A percentile compares a stretch with the other conserved stretches of the same genome.
phyloP scores from a whole-genome alignment of 768 basidiomycete genomes.

The Cyathus striatus region DNA sequence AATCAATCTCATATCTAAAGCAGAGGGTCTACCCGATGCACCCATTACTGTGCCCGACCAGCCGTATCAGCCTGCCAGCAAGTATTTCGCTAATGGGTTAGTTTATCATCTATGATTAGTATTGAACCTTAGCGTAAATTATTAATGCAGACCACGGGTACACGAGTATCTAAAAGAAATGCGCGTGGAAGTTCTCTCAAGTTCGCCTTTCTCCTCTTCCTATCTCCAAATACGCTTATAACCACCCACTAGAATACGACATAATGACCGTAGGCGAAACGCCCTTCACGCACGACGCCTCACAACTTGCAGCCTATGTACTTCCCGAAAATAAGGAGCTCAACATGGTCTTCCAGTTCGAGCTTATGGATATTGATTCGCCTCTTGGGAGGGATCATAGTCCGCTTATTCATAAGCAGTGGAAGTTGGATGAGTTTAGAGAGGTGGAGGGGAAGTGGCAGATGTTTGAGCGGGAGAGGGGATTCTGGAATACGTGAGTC shows the following conservation, averaged over 20 bases:
- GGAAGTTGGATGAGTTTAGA: conserved; percentile 51
- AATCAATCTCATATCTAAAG: conserved; percentile 66
- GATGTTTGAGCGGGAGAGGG: conserved; percentile 45
- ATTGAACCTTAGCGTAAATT: too few species aligned
- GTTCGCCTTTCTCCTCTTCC: conserved; percentile 27
- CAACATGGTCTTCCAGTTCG: conserved; percentile 64
- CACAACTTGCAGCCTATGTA: conserved; percentile 49
- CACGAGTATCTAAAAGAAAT: conserved; percentile 70
- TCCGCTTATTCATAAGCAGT: conserved; percentile 37
- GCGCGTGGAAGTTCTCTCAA: conserved; percentile 52
- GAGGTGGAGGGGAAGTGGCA: conserved; percentile 51
- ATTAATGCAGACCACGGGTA: conserved; percentile 44
- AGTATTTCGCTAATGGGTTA: conserved; percentile 58
- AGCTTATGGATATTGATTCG: conserved; percentile 55
- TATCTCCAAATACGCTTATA: conserved; percentile 1
- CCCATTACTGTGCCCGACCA: conserved; percentile 46
- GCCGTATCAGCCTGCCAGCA: conserved; percentile 48
- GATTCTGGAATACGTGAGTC: conserved; percentile 64
- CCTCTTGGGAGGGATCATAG: conserved; percentile 26
- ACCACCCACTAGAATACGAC: conserved; percentile 36
- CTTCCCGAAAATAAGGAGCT: conserved; percentile 55
- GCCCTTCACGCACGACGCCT: conserved; percentile 49
- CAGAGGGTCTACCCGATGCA: conserved; percentile 60
- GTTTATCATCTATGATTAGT: conserved; percentile 7
- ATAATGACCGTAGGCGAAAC: conserved; percentile 66